Conservation (phyloP, 2,329 filamentous ascomycete genomes). For the Talaromyces sp. region DNA sequence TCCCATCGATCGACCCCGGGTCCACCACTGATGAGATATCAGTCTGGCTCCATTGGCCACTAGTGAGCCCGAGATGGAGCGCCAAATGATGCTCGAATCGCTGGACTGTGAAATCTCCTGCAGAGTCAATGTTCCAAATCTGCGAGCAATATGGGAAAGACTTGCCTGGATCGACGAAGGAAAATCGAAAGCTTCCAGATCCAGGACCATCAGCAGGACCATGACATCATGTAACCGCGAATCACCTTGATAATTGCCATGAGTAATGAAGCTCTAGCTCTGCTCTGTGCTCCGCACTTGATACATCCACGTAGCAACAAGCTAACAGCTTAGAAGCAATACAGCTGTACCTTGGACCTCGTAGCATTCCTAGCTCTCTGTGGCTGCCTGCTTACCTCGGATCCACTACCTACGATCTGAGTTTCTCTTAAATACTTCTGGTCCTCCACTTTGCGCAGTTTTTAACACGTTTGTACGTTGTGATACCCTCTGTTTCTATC, state of each 20-base stretch:
- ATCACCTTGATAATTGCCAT: neutral
- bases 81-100: neutral
- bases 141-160: neutral
- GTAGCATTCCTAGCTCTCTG: slow-evolving; percentile 3
- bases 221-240: slow-evolving; percentile 11
- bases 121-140: neutral
- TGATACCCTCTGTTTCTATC: slow-evolving; percentile 12
- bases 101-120: neutral
- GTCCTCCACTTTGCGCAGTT: slow-evolving; percentile 10
- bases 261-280: slow-evolving; percentile 5
- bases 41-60: neutral
- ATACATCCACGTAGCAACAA: neutral
- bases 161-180: neutral
- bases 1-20: slow-evolving; percentile 7
- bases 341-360: neutral
- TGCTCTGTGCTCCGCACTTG: neutral
- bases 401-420: slow-evolving; percentile 4
- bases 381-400: slow-evolving; percentile 1
- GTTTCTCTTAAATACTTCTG: slow-evolving; percentile 21
- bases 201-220: neutral
- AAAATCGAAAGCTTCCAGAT: neutral
- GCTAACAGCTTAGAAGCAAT: neutral
- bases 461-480: neutral
- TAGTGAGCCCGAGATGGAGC: slow-evolving; percentile 5
- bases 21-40: neutral